Evolutionary conservation across 2,329 filamentous ascomycete species (phyloP).

Genomic region (Tolypocladium sp.): DNA sequence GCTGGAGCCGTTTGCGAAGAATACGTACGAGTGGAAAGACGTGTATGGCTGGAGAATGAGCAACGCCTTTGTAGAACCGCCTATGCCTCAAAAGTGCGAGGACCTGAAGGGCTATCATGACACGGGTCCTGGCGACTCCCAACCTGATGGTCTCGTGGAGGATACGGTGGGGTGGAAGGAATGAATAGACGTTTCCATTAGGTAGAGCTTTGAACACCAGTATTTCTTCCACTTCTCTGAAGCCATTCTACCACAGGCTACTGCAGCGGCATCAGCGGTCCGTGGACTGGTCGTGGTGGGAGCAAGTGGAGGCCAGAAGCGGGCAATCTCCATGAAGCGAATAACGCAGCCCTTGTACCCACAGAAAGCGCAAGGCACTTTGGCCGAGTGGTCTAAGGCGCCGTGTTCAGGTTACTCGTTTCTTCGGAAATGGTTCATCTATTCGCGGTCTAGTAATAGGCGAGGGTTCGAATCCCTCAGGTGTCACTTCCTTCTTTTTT

Average conservation of each 20-base stretch:
- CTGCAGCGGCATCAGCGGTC: too few relatives aligned
- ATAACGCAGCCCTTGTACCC: not conserved
- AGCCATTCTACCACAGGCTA: too few relatives aligned
- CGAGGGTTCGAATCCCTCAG: slow-evolving; percentile 22
- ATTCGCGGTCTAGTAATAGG: slow-evolving; percentile 17
- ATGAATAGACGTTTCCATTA: too few relatives aligned
- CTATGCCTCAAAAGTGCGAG: not conserved
- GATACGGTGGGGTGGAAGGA: too few relatives aligned
- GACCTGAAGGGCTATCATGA: not conserved
- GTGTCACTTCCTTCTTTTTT: slow-evolving; percentile 12
- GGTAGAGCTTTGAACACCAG: too few relatives aligned
- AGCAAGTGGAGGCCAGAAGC: too few relatives aligned
- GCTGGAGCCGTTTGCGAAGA: slow-evolving; percentile 15
- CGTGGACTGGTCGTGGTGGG: too few relatives aligned
- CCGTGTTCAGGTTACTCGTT: slow-evolving; percentile 8
- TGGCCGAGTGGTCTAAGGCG: slow-evolving; percentile 16
- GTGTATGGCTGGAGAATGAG: not conserved
- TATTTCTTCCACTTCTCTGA: too few relatives aligned
- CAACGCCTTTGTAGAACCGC: not conserved
- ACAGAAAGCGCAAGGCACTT: slow-evolving; percentile 11
- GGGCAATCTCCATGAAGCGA: too few relatives aligned
- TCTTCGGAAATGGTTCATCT: not conserved
- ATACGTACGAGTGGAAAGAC: not conserved
- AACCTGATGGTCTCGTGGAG: not conserved
- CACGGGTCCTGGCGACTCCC: not conserved